Conservation (phyloP, 1,284 basidiomycete genomes). For the Naganishia cerealis region DNA sequence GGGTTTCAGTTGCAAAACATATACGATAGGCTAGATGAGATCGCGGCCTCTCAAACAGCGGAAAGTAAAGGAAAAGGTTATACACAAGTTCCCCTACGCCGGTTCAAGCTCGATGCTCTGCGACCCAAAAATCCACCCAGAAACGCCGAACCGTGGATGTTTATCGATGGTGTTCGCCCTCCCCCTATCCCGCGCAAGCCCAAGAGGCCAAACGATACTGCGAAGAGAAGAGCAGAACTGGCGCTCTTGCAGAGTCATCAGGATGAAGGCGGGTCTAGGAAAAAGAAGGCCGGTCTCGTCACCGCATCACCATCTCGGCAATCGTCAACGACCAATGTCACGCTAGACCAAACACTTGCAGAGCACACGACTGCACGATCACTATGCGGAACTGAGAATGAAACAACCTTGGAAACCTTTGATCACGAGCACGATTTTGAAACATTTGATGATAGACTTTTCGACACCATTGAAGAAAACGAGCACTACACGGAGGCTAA, state of each 20-base stretch:
- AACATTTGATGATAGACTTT: conserved; percentile 13
- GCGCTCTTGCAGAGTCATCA: neutral
- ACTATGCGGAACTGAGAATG: neutral
- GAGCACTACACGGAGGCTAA: conserved; percentile 9
- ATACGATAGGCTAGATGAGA: conserved; percentile 31
- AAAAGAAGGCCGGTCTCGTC: neutral
- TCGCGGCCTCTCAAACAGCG: conserved; percentile 16
- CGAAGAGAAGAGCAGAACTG: conserved; percentile 15
- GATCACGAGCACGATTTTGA: conserved; percentile 9
- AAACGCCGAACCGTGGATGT: conserved; percentile 32
- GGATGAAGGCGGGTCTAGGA: conserved; percentile 9
- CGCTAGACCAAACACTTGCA: neutral
- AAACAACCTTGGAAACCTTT: neutral
- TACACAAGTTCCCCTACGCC: conserved; percentile 23
- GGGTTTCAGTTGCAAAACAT: conserved; percentile 21
- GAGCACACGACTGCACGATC: neutral
- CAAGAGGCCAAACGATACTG: conserved; percentile 21
- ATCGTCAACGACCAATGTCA: neutral
- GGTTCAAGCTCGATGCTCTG: conserved; percentile 31
- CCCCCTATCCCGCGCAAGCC: conserved; percentile 14
- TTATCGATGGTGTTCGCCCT: conserved; percentile 27
- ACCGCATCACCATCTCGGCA: neutral
- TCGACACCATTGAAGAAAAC: conserved; percentile 18
- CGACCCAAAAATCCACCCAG: conserved; percentile 30
- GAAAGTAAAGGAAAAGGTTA: conserved; percentile 32